Evolutionary conservation across 306 rosid species (phyloP), one percentile per base, ranked within the genome.

Genomic region (Quercus gilva): DNA sequence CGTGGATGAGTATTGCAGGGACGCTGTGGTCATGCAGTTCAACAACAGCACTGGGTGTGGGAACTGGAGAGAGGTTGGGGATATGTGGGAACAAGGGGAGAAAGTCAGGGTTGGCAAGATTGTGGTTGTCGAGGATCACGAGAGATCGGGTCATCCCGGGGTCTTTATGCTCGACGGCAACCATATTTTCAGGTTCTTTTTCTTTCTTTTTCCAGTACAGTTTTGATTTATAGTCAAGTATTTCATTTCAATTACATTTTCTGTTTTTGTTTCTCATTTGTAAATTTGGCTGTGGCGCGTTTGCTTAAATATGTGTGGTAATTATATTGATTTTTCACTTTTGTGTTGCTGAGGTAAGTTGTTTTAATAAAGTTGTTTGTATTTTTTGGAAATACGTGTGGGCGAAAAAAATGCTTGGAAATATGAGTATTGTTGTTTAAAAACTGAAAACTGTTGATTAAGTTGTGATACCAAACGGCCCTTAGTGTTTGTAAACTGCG

Each of bases 131-230:
- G 88, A 87, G 76, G 85, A 90, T 31, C 80, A 73, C 31, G 78
- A 77, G 56, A 41, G 26, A 45, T 25, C 14, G 65, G 78, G 79
- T 0, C 69, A 60, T 51, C 95, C 94, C 5, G 77, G 57, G 2
- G 88, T 92, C 58, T 95, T 87, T 89, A 92, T 95, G 99, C 94
- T 91, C 33, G 92, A 91, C 53, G 85, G 90, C 45, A 84, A 84
- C 78, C 91, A 86, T 20, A 90, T 95, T 75, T 80, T 92, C 72
- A 92, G 97, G 98, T 94, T 53, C 72, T 20, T 60, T 74, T 3
- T 29, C 37, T 18, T 55, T 41, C 12, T 15, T 52, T 65, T 26
- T 55, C 17, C n/a, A n/a, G 23, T 69, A 5, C 59, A 5, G 5
- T 74, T 63, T 69, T 35, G 28, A 11, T 20, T 59, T 55, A 18